A percentile compares a stretch with the other conserved stretches of the same genome.
Evolutionary conservation across 306 rosid genomes (phyloP).

Genomic region (Lithocarpus polystachyus): DNA sequence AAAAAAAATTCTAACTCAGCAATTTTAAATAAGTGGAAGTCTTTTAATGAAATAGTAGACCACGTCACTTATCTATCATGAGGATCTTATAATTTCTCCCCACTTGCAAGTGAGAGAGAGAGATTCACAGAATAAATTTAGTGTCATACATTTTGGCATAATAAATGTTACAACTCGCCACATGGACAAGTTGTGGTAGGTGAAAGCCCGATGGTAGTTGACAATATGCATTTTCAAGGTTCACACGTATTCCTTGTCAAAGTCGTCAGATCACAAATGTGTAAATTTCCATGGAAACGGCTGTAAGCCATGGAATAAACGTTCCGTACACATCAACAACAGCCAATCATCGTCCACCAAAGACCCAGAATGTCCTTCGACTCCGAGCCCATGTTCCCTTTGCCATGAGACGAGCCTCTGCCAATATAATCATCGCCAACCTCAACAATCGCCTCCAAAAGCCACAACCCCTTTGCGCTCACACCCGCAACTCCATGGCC

Average conservation of each 20-base stretch:
- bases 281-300: conserved; percentile 13
- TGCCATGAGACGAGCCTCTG: conserved; percentile 16
- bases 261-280: background rate
- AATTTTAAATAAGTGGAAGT: too few species aligned
- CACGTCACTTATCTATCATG: too few species aligned
- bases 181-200: too few species aligned
- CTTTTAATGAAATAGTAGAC: too few species aligned
- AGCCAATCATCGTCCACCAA: background rate
- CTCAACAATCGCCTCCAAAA: background rate
- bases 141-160: too few species aligned
- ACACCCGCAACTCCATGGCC: conserved; percentile 22
- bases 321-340: conserved; percentile 7
- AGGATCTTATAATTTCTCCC: too few species aligned
- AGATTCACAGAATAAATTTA: too few species aligned
- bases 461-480: background rate
- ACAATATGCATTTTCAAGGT: too few species aligned
- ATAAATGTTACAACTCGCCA: too few species aligned
- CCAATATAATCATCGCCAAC: background rate
- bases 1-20: too few species aligned
- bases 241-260: background rate
- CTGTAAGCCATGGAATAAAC: background rate
- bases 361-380: conserved; percentile 9
- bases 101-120: too few species aligned
- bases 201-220: too few species aligned
- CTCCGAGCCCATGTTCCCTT: background rate